Evolutionary conservation across 352 stramenopile genomes (phyloP), one percentile per base, ranked within the genome.

Genomic region (Phytophthora gonapodyides): DNA sequence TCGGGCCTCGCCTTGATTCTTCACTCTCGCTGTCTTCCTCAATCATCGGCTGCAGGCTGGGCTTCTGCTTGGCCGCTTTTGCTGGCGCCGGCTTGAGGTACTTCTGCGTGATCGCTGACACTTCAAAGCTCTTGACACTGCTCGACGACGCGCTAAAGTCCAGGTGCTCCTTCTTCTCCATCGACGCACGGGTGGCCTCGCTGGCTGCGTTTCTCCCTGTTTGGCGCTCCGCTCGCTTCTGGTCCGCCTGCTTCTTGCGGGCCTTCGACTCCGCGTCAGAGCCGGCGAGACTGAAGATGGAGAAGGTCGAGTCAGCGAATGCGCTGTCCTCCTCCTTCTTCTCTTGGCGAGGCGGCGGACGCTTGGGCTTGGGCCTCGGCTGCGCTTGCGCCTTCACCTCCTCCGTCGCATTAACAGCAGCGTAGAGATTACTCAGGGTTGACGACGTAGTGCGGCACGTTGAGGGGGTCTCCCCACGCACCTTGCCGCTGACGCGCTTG

Each of bases 231-330:
- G 16, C 17, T 40, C 63, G 60, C 33, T 68, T 69, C 35, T 74
- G 67, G 27, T 33, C 40, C 44, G 15, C 53, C 35, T 19, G 54
- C 36, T 67, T 54, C 17, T 52, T 62, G 33, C 44, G 52, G 13
- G 41, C 49, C 27, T 63, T 61, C 5, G 52, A 35, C 49, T 62
- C 55, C 40, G 58, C 80, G 16, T 76, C 78, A n/a, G 78, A 82
- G 33, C 47, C 69, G 2, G 67, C 64, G 15, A 80, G 42, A 57
- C 71, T 80, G 57, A 80, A 80, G 63, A 80, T 80, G 41, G 71
- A 80, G 27, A 75, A 75, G 27, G 71, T 62, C 5, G 57, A 75
- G 43, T 76, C 71, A 10, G 52, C 67, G 48, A 71, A 71, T 13
- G 50, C 43, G 56, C 58, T 73, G 43, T 58, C 55, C 13, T 66